Conservation (phyloP, 495 filamentous ascomycete genomes). For the Chaetomidium leptoderma region DNA sequence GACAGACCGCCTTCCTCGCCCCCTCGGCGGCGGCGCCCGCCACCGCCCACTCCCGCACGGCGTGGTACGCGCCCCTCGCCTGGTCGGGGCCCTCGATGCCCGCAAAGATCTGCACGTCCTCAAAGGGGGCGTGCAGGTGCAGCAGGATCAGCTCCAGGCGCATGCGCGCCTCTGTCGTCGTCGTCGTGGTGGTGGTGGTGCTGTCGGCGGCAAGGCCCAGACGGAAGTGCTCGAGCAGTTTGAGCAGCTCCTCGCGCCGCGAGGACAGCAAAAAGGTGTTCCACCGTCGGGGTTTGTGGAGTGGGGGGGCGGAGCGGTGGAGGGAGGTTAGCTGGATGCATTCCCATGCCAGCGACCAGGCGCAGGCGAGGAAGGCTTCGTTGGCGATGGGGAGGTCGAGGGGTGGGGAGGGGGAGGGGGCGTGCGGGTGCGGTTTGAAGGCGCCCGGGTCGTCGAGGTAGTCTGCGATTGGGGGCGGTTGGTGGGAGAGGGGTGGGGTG, state of each 20-base stretch:
- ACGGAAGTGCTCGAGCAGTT: slow-evolving; percentile 10
- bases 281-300: not conserved
- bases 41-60: slow-evolving; percentile 46
- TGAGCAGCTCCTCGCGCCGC: slow-evolving; percentile 12
- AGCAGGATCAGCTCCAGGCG: slow-evolving; percentile 46
- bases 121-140: slow-evolving; percentile 51
- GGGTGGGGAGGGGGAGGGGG: not conserved
- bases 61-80: slow-evolving; percentile 42
- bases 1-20: slow-evolving; percentile 50
- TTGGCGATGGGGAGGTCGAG: slow-evolving; percentile 3
- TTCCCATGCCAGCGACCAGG: slow-evolving; percentile 10
- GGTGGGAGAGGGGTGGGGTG: not conserved
- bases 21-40: slow-evolving; percentile 33
- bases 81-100: slow-evolving; percentile 53
- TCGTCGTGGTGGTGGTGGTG: not conserved
- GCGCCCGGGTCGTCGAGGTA: slow-evolving; percentile 7
- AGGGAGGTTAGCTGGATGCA: slow-evolving; percentile 9
- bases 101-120: slow-evolving; percentile 55
- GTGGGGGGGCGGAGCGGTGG: not conserved
- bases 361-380: slow-evolving; percentile 9
- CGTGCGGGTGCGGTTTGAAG: not conserved
- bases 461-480: not conserved
- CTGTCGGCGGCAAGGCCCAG: slow-evolving; percentile 2
- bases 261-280: slow-evolving; percentile 7
- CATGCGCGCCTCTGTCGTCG: not conserved